phyloP scores from a whole-genome alignment of 2,329 filamentous ascomycete species.

The Venturia effusa region DNA sequence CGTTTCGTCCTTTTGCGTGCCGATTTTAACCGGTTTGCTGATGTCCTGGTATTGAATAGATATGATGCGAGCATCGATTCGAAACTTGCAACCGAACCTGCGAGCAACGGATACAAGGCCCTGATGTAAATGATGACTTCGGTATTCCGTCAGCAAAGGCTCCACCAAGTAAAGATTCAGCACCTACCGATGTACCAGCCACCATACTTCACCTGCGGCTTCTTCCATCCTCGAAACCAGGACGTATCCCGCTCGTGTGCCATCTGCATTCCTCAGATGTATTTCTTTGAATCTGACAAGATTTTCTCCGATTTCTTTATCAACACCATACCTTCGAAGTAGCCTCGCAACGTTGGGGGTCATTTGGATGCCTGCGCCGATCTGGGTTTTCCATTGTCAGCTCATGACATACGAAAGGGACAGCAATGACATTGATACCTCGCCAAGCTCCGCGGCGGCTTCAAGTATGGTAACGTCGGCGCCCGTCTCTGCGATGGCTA shows the following conservation, averaged over 20 bases:
- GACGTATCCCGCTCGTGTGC: slow-evolving; percentile 29
- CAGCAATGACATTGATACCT: background rate
- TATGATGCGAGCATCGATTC: slow-evolving; percentile 27
- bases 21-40: slow-evolving; percentile 18
- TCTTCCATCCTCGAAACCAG: slow-evolving; percentile 24
- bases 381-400: slow-evolving; percentile 18
- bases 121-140: slow-evolving; percentile 34
- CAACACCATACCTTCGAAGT: slow-evolving; percentile 30
- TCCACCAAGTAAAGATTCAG: background rate
- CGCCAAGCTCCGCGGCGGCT: slow-evolving; percentile 33
- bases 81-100: slow-evolving; percentile 27
- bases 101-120: slow-evolving; percentile 31
- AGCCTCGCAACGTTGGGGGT: slow-evolving; percentile 38
- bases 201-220: slow-evolving; percentile 29
- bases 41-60: slow-evolving; percentile 19
- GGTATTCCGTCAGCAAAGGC: background rate
- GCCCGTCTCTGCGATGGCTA: slow-evolving; percentile 34
- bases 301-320: slow-evolving; percentile 30
- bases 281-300: slow-evolving; percentile 26
- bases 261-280: slow-evolving; percentile 26
- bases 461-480: slow-evolving; percentile 40
- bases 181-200: slow-evolving; percentile 31
- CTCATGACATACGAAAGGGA: too few relatives aligned
- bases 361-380: slow-evolving; percentile 42
- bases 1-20: slow-evolving; percentile 20